Evolutionary conservation across 2,329 filamentous ascomycete genomes (phyloP), one percentile per base, ranked within the genome.

Genomic region (Setomelanomma holmii): DNA sequence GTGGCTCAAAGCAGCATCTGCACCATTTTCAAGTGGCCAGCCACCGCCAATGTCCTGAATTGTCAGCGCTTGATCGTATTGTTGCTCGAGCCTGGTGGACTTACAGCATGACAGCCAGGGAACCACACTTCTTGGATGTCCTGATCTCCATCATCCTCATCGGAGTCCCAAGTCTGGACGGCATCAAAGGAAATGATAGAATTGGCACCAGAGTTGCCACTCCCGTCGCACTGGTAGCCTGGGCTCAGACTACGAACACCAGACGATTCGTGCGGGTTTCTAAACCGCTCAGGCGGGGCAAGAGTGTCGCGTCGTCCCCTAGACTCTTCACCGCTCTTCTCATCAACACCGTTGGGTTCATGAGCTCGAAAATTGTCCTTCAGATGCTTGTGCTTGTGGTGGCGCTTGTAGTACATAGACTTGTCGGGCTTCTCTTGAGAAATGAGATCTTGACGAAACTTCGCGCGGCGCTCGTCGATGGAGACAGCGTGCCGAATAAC

Each of bases 81-180:
- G n/a, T n/a, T n/a, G n/a, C n/a, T n/a, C n/a, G n/a, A n/a, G n/a
- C n/a, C n/a, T n/a, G n/a, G n/a, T n/a, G 20, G 1, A 65, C 69
- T 61, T 57, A 76, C 73, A 1, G 85, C 90, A 57, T 96, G 90
- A 10, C 87, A 86, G 7, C 90, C 90, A 0, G 89, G 81, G 64
- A 95, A 95, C 88, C 88, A 90, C 1, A 93, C 83, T 64, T 95
- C 90, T 53, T 90, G 84, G 41, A 93, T 88, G 60, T 93, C 89
- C 65, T 93, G 89, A 1, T 81, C 79, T 0, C 78, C 77, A 5
- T 79, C 76, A 0, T 78, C 73, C 12, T 69, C 67, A 21, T 68
- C 66, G 21, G 61, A 63, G 16, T 66, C 51, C 42, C 55, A 54
- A 2, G 63, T 61, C 12, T 63, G 58, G 3, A 66, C 55, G 14